Percentiles rank a stretch among this genome's conserved stretches.
phyloP scores from a whole-genome alignment of 192 early-diverging fungal species.

The Umbelopsis sp. region DNA sequence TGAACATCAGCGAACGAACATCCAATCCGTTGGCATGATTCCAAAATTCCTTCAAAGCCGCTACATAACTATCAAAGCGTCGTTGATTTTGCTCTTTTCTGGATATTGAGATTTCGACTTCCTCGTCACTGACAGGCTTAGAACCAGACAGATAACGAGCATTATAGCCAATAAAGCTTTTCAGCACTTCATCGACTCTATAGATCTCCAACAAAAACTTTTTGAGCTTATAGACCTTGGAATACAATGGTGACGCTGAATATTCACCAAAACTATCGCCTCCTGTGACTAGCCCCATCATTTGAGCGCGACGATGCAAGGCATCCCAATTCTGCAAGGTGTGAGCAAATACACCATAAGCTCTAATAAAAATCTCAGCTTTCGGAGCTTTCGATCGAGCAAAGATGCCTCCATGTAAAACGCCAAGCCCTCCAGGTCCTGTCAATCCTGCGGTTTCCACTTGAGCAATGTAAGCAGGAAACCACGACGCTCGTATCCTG shows the following conservation, averaged over 20 bases:
- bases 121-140: slow-evolving; percentile 5
- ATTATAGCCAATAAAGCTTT: slow-evolving; percentile 27
- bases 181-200: slow-evolving; percentile 53
- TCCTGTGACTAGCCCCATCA: slow-evolving; percentile 41
- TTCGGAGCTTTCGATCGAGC: slow-evolving; percentile 46
- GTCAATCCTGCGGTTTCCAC: slow-evolving; percentile 6
- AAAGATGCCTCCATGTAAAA: slow-evolving; percentile 30
- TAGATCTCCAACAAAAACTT: slow-evolving; percentile 47
- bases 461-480: slow-evolving; percentile 13
- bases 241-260: slow-evolving; percentile 42
- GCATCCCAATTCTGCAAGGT: slow-evolving; percentile 39
- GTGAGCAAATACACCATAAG: slow-evolving; percentile 49
- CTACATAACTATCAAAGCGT: slow-evolving; percentile 11
- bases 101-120: background rate
- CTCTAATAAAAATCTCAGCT: slow-evolving; percentile 53
- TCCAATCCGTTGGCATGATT: slow-evolving; percentile 25
- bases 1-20: slow-evolving; percentile 34
- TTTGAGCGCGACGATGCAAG: slow-evolving; percentile 45
- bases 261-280: slow-evolving; percentile 20
- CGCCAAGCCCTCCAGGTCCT: background rate
- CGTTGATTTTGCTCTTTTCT: slow-evolving; percentile 11
- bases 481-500: slow-evolving; percentile 57
- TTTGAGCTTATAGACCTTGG: slow-evolving; percentile 54
- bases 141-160: background rate
- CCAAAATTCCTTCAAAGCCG: slow-evolving; percentile 33